Evolutionary conservation across 2,329 filamentous ascomycete species (phyloP).

Genomic region (Penicillium sp.): DNA sequence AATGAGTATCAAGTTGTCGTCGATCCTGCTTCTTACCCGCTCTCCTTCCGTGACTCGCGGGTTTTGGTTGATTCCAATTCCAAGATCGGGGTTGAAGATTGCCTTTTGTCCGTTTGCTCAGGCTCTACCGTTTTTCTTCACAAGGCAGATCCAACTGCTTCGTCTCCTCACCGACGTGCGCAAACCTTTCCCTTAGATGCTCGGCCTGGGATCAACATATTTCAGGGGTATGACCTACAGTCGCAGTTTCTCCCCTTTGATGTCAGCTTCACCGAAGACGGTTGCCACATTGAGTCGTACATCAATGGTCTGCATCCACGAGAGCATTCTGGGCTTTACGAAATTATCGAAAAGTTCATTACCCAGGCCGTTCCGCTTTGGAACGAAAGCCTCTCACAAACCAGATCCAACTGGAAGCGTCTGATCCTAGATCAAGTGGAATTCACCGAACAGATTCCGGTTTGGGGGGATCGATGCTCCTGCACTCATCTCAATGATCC

Average conservation of each 20-base stretch:
- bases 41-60: not conserved
- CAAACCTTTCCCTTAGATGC: too few species aligned
- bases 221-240: not conserved
- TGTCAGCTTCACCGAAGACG: not conserved
- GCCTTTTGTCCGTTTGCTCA: not conserved
- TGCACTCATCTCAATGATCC: too few species aligned
- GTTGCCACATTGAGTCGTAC: not conserved
- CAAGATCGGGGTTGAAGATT: not conserved
- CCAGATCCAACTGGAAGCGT: not conserved
- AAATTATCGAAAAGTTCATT: not conserved
- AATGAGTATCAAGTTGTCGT: not conserved
- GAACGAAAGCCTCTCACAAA: not conserved
- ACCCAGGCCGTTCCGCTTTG: not conserved
- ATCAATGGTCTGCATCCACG: not conserved
- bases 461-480: not conserved
- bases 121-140: not conserved
- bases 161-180: too few species aligned
- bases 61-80: not conserved
- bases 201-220: too few species aligned
- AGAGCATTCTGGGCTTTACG: not conserved
- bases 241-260: not conserved
- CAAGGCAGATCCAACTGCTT: too few species aligned
- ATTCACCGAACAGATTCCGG: not conserved
- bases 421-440: not conserved
- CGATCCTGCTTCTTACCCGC: not conserved